Percentiles rank a stretch among this genome's conserved stretches.
Evolutionary conservation across 2,329 filamentous ascomycete species (phyloP).

Genomic region (Pseudohalonectria lignicola): DNA sequence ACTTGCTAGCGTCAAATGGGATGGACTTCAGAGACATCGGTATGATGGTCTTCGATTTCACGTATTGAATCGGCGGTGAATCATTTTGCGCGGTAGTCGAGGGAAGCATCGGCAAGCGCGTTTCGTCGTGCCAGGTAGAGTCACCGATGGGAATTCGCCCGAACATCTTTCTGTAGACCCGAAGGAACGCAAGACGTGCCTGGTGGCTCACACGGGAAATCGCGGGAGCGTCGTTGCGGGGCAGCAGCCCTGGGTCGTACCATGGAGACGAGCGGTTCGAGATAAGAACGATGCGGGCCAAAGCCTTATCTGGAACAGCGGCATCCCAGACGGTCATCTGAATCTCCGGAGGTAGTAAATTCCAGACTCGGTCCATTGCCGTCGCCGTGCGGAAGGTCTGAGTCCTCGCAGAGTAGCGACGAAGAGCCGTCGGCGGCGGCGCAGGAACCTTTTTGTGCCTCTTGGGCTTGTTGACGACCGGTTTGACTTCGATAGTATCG

Average conservation of each 20-base stretch:
- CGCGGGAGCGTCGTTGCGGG: background rate
- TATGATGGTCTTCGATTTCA: too few species aligned
- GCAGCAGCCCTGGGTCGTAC: background rate
- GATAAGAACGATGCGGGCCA: background rate
- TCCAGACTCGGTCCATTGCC: background rate
- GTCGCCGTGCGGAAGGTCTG: background rate
- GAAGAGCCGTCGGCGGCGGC: background rate
- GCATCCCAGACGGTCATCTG: background rate
- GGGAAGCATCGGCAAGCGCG: too few species aligned
- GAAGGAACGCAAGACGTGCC: background rate
- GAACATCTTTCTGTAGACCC: conserved; percentile 3
- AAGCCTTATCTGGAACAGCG: background rate
- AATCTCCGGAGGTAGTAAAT: background rate
- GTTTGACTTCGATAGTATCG: too few species aligned
- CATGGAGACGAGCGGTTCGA: background rate
- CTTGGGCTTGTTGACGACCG: too few species aligned
- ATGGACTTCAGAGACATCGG: too few species aligned
- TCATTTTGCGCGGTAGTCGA: too few species aligned
- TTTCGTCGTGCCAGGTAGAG: too few species aligned
- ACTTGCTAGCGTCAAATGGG: background rate
- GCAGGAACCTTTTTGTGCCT: background rate
- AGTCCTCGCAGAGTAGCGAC: background rate
- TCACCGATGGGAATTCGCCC: background rate
- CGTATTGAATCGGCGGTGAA: too few species aligned
- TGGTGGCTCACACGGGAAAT: background rate